Base-by-base conservation (phyloP, 1,284 basidiomycete genomes). In the Boletus semigastroideus region DNA sequence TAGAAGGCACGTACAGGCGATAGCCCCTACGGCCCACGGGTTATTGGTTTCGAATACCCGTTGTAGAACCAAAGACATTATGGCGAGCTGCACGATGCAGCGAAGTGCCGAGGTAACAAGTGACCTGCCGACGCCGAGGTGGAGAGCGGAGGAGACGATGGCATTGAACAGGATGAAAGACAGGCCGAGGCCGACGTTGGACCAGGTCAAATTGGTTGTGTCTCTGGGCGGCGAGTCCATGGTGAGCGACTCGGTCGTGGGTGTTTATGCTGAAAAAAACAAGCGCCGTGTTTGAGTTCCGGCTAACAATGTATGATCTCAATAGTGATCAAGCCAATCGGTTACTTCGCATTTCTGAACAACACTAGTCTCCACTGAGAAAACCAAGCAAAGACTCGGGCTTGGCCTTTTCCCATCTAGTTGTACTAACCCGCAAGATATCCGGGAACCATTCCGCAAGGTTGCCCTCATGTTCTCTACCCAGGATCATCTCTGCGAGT, bases 11-110 rank as follows among this genome's bases (percentile, higher is more conserved):
- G 66, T 66, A 88, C 87, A 74, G 16, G 82, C 83, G 49, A 93
- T 89, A 2, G 79, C 83, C 4, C 80, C 81, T 1, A 93, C 88
- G 7, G 80, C 83, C 81, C 82, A 90, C 6, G 84, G 78, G 59
- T 86, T 85, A 42, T 88, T 75, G 4, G 84, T 81, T 55, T 84
- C 83, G 60, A 94, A 92, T 2, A 93, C 86, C 34, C 78, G 78
- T 58, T 87, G 82, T 31, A 94, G 70, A 3, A 93, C 65, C 25
- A 84, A 71, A 0, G 82, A 87, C 58, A 93, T 86, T 12, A 90
- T 66, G 14, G 80, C 80, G 27, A 94, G 80, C 71, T 94, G 92
- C 13, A 86, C 67, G 17, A 90, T 73, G 65, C 92, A 94, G 68
- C 92, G 74, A 28, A 83, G 50, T 0, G 90, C 84, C 0, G 90